A percentile compares a stretch with the other conserved stretches of the same genome.
These are phyloP conservation scores for Plasmodium coatneyi DNA, from an alignment of 169 alveolate genomes.

Conservation along the genomic window DNA sequence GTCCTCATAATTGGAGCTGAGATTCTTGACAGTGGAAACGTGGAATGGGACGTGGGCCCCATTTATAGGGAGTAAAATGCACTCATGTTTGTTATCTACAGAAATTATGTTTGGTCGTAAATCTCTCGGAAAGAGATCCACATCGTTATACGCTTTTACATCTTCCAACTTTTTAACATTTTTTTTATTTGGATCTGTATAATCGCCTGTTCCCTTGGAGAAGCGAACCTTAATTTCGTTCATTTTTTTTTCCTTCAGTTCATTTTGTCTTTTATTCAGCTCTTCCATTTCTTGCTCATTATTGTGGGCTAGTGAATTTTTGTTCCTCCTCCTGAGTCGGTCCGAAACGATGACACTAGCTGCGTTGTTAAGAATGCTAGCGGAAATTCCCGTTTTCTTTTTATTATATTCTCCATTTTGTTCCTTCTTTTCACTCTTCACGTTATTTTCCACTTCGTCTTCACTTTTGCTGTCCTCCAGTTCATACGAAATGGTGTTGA, in stretches of 20 bases:
- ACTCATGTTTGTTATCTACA: constrained; percentile 89
- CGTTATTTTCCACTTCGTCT: constrained; percentile 63
- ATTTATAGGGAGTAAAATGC: constrained; percentile 91
- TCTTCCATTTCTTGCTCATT: constrained; percentile 81
- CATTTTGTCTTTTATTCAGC: constrained; percentile 85
- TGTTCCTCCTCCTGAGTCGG: constrained; percentile 80
- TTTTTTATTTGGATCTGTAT: constrained; percentile 82
- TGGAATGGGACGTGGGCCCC: constrained; percentile 92
- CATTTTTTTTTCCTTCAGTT: constrained; percentile 86
- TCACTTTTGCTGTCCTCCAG: constrained; percentile 83
- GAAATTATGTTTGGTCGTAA: constrained; percentile 87
- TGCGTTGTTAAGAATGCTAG: constrained; percentile 82
- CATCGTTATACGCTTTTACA: constrained; percentile 85
- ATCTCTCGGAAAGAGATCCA: constrained; percentile 89
- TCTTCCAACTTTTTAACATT: constrained; percentile 89
- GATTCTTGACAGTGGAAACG: constrained; percentile 92
- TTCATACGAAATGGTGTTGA: constrained; percentile 88
- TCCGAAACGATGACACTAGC: constrained; percentile 85
- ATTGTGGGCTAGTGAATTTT: constrained; percentile 77
- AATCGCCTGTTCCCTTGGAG: constrained; percentile 85
- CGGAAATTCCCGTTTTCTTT: constrained; percentile 82
- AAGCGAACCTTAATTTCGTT: constrained; percentile 89
- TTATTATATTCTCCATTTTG: constrained; percentile 16
- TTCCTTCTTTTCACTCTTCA: constrained; percentile 16
- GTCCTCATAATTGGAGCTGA: constrained; percentile 91